Conservation (phyloP, 78 protist genomes). For the Creolimax fragrantissima region DNA sequence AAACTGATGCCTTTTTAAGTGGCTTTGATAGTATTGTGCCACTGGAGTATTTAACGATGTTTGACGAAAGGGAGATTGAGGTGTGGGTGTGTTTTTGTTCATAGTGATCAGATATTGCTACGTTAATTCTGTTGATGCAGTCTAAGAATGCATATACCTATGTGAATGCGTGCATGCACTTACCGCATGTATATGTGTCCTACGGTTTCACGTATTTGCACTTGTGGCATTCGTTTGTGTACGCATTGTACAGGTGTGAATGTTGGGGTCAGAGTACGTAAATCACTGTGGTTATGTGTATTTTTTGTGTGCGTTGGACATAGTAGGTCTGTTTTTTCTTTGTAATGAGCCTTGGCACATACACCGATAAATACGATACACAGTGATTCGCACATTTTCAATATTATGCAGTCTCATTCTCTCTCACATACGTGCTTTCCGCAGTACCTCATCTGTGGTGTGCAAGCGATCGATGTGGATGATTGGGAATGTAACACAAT, state of each 20-base stretch:
- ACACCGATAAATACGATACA: no score
- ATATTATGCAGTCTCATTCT: no score
- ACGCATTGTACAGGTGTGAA: not conserved
- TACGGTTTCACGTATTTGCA: no score
- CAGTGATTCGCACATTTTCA: no score
- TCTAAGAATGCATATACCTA: not conserved
- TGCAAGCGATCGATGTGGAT: slow-evolving; percentile 29
- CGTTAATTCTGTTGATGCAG: no score
- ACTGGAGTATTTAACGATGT: not conserved
- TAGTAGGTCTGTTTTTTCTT: no score
- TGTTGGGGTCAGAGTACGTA: not conserved
- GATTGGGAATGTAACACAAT: slow-evolving; percentile 30
- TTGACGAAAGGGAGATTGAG: slow-evolving; percentile 17
- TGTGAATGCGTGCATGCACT: not conserved
- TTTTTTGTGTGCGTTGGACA: not conserved
- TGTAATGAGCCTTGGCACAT: no score
- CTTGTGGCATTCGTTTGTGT: not conserved
- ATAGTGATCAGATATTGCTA: no score
- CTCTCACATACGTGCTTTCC: no score
- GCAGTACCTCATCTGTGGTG: slow-evolving; percentile 22
- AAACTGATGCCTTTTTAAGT: not conserved
- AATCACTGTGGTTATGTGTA: not conserved
- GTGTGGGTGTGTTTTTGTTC: no score
- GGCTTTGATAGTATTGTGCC: slow-evolving; percentile 6
- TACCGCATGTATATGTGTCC: no score